These are phyloP conservation scores for Pythium insidiosum DNA, from an alignment of 352 stramenopile species.

Conservation along the genomic window DNA sequence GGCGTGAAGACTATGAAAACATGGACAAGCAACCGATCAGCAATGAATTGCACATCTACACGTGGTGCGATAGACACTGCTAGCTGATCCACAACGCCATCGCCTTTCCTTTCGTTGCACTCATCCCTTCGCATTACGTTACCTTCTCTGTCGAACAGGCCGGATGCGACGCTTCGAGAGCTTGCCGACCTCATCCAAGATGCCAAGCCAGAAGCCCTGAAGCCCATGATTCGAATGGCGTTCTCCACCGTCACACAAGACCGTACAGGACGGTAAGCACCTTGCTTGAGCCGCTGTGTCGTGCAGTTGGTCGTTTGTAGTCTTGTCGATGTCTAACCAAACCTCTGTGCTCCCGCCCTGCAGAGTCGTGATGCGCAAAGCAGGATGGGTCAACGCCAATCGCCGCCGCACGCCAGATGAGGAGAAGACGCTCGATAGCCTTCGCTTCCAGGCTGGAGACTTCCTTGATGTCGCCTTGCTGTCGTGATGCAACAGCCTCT, in stretches of 20 bases:
- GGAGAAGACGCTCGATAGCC: constrained; percentile 49
- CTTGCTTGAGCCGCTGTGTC: background rate
- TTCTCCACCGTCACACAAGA: constrained; percentile 55
- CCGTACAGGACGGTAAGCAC: constrained; percentile 36
- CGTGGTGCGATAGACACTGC: constrained; percentile 25
- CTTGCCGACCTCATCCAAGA: constrained; percentile 67
- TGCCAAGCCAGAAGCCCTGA: constrained; percentile 41
- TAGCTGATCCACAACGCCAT: too few species aligned
- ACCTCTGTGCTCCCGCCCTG: background rate
- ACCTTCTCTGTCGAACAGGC: too few species aligned
- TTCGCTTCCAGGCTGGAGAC: constrained; percentile 59
- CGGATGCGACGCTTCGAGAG: constrained; percentile 61
- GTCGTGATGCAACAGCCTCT: constrained; percentile 3
- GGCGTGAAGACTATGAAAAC: constrained; percentile 47
- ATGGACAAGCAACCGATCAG: constrained; percentile 37
- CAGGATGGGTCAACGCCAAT: constrained; percentile 48
- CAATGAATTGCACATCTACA: constrained; percentile 72
- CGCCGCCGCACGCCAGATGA: constrained; percentile 42
- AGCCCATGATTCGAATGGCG: constrained; percentile 42
- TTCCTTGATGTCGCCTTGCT: constrained; percentile 56
- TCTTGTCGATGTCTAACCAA: too few species aligned
- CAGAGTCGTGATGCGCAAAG: constrained; percentile 51
- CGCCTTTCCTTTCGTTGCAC: too few species aligned
- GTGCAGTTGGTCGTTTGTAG: background rate
- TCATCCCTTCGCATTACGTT: too few species aligned